Base-by-base conservation (phyloP, 78 protist genomes). In the Monosiga brevicollis region DNA sequence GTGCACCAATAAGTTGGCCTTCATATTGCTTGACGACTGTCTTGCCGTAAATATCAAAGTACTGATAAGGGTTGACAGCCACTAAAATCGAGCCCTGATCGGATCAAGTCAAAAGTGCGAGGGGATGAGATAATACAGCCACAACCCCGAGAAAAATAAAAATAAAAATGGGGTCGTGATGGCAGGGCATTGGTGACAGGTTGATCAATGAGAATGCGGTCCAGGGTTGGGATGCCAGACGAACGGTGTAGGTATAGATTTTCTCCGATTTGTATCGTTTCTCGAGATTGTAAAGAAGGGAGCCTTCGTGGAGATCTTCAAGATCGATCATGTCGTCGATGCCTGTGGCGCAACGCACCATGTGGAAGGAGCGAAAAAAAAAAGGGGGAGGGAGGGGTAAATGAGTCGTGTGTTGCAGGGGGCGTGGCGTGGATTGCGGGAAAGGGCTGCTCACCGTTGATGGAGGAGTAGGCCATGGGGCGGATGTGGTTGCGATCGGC, bases 11-110 rank as follows among this genome's bases (percentile, higher is more conserved):
- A 23, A 43, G 40, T 54, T 54, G 32, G 73, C 77, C 89, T 10
- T 37, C 71, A 80, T 88, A 87, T 49, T 62, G 2, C 20, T 73
- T 42, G 26, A 83, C 78, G 39, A 1, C 26, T 32, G 80, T 85
- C 35, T 37, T 75, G 43, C 38, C 49, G 83, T 55, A 49, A n/a
- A 77, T 77, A 36, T 40, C 2, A 24, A 42, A 2, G 71, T 0
- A 24, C 76, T 54, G 2, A 55, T 62, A 81, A 35, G 84, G 84
- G 55, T 81, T 81, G 54, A 91, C 87, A 9, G 96, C 92, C 25
- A 93, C 73, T 22, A 93, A 62, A 34, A 93, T 91, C 26, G 87
- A 32, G 25, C 96, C 96, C 73, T 49, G 62, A 6, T n/a, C n/a
- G n/a, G n/a, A n/a, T n/a, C n/a, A n/a, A n/a, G n/a, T n/a, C n/a